Evolutionary conservation across 2,329 filamentous ascomycete species (phyloP), one percentile per base, ranked within the genome.

Genomic region (Meredithiella fracta): DNA sequence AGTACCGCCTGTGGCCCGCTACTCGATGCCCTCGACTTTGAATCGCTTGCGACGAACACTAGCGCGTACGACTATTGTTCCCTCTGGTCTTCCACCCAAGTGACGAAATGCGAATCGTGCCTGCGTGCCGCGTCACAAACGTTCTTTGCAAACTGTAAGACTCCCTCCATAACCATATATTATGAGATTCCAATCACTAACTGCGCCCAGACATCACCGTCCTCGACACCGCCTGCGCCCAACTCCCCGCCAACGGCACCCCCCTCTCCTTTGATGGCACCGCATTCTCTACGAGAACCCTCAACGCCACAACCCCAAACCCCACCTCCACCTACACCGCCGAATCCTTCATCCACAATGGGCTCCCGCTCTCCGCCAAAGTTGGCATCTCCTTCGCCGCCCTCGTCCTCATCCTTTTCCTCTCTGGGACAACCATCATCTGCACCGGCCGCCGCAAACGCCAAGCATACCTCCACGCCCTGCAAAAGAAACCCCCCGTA

Each of bases 321-420:
- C 66, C 72, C 0, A 67, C 67, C 0, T 66, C 69, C 6, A 66
- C 67, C 0, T 64, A 73, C n/a, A 59, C 69, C 42, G 67, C 69
- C 0, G 64, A 69, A 29, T 71, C 72, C 62, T 64, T 68, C 34
- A 67, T 69, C 2, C 58, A 68, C 0, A 72, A 74, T 0, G 69
- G 75, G 0, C 63, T 83, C 6, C 71, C 66, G 1, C 67, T 81
- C 1, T 76, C 73, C 3, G 75, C 70, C 11, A 77, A 79, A 55
- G 77, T 80, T 0, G 80, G 78, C 59, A 76, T 83, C 53, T 76
- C 72, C 14, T 68, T 77, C 22, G 78, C 72, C 3, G 72, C 69
- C 0, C 60, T 82, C 0, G 68, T 72, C 5, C 54, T 76, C 0
- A 15, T 80, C 3, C 68, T 83, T 2, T 63, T 67, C 6, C 11